Percentiles rank a stretch among this genome's conserved stretches.
Evolutionary conservation across 306 rosid species (phyloP).

Genomic region (Crataegus laevigata): DNA sequence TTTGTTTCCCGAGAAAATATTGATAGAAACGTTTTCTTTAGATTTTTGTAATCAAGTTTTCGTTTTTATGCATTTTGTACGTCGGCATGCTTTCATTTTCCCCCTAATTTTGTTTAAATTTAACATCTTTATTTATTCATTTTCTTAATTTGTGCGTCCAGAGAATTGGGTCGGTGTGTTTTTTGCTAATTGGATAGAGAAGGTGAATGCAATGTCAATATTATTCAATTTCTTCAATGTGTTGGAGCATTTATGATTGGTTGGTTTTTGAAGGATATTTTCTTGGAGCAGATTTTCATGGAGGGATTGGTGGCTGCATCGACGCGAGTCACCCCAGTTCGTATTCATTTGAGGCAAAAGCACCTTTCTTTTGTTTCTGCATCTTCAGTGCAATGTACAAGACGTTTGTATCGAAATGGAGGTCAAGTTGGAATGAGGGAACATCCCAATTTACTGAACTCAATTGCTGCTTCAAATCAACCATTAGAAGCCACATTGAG

Average conservation of each 20-base stretch:
- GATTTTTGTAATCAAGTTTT: no score
- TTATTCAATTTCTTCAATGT: background rate
- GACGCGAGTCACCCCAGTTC: background rate
- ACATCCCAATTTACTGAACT: background rate
- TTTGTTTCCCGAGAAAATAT: background rate
- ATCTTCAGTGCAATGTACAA: background rate
- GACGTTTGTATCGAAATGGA: background rate
- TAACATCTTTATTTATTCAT: background rate
- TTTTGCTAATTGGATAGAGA: background rate
- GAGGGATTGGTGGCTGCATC: conserved; percentile 16
- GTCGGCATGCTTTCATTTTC: background rate
- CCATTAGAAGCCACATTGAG: conserved; percentile 18
- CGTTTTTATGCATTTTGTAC: background rate
- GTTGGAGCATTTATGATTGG: background rate
- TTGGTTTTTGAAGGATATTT: background rate
- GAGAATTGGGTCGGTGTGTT: background rate
- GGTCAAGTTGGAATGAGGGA: conserved; percentile 12
- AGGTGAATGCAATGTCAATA: background rate
- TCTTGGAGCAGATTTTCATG: conserved; percentile 15
- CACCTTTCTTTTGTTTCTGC: background rate
- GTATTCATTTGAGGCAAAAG: background rate
- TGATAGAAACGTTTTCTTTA: background rate
- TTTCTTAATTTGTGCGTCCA: background rate
- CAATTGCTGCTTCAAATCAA: conserved; percentile 22
- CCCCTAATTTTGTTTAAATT: background rate